Percentiles rank a stretch among this genome's conserved stretches.
Evolutionary conservation across 495 filamentous ascomycete genomes (phyloP).

Genomic region (Amphirosellinia nigrospora): DNA sequence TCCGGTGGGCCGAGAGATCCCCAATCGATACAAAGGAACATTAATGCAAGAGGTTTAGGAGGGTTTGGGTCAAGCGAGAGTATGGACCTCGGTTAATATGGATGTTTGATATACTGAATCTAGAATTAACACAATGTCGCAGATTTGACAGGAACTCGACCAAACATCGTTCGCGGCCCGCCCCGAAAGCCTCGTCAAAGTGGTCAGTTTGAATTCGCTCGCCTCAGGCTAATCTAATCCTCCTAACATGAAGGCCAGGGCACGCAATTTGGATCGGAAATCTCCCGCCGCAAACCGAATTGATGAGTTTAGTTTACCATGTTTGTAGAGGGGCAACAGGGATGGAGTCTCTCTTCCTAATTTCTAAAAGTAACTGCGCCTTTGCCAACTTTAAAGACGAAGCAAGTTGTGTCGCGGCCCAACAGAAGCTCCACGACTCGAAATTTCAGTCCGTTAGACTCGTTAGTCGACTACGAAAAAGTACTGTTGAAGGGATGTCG

Average conservation of each 20-base stretch:
- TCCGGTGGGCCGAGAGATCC: constrained; percentile 23
- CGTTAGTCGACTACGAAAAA: constrained; percentile 88
- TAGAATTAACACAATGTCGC: constrained; percentile 28
- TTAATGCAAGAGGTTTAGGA: constrained; percentile 12
- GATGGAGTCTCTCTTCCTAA: constrained; percentile 90
- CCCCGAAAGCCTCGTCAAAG: constrained; percentile 88
- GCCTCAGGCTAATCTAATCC: background rate
- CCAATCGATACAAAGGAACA: constrained; percentile 29
- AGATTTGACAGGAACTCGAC: constrained; percentile 43
- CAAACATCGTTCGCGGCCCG: constrained; percentile 76
- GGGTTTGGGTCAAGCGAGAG: constrained; percentile 16
- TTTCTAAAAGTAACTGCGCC: constrained; percentile 97
- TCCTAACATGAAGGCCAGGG: constrained; percentile 51
- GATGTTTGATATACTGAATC: background rate
- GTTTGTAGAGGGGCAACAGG: constrained; percentile 84
- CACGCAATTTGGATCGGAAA: constrained; percentile 98
- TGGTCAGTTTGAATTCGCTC: constrained; percentile 41
- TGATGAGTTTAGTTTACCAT: constrained; percentile 85
- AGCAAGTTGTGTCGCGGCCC: constrained; percentile 73
- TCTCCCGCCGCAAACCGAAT: constrained; percentile 77
- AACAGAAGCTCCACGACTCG: constrained; percentile 88
- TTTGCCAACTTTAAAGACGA: constrained; percentile 97
- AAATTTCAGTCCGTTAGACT: constrained; percentile 85
- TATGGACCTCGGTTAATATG: background rate
- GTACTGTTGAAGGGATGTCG: constrained; percentile 54